Conservation (phyloP, 2,329 filamentous ascomycete genomes). For the Penicillium sp. region DNA sequence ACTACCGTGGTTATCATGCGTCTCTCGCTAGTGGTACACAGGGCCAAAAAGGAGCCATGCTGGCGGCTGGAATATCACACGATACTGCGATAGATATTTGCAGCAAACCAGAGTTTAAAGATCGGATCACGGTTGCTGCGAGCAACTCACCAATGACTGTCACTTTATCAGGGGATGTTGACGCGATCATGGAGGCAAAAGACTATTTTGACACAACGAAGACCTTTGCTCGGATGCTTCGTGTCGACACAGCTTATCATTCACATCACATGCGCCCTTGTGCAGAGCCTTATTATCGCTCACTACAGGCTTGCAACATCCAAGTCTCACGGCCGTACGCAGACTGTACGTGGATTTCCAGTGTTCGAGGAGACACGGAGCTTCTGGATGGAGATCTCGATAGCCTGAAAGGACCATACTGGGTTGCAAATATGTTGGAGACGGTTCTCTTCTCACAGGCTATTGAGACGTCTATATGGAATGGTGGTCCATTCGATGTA, state of each 20-base stretch:
- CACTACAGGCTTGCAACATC: neutral
- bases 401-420: constrained; percentile 25
- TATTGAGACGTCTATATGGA: constrained; percentile 12
- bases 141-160: neutral
- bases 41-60: neutral
- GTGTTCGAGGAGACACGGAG: constrained; percentile 1
- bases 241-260: constrained; percentile 30
- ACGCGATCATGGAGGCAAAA: neutral
- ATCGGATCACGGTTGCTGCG: neutral
- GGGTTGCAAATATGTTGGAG: constrained; percentile 36
- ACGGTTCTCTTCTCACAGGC: constrained; percentile 36
- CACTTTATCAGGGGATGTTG: neutral
- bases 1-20: constrained; percentile 33
- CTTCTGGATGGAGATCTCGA: neutral
- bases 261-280: constrained; percentile 25
- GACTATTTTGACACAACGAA: neutral
- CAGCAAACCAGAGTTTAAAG: too few relatives aligned
- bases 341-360: constrained; percentile 13
- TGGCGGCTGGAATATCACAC: neutral
- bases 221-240: constrained; percentile 25
- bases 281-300: constrained; percentile 23
- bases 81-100: neutral
- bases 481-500: constrained; percentile 10
- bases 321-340: neutral
- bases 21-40: neutral